Conservation (phyloP, 108 stramenopile species). For the Hondaea fermentalgiana region DNA sequence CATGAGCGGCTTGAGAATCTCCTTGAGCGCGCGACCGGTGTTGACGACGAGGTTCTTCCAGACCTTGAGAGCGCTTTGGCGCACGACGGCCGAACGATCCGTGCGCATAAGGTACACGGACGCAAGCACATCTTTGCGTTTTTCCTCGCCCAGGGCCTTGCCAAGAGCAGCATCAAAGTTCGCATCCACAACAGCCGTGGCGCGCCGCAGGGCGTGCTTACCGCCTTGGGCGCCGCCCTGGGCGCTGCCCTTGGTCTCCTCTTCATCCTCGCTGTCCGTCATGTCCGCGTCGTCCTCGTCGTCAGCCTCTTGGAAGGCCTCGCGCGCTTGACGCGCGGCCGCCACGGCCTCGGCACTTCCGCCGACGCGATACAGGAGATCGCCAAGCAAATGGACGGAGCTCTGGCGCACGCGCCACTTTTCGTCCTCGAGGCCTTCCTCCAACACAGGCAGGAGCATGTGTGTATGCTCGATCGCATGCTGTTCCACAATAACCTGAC, state of each 20-base stretch:
- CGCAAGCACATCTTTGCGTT: conserved; percentile 71
- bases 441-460: conserved; percentile 82
- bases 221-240: neutral
- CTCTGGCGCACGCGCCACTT: conserved; percentile 87
- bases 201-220: neutral
- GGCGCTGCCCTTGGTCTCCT: conserved; percentile 50
- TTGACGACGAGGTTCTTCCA: conserved; percentile 97
- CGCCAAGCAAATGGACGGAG: conserved; percentile 83
- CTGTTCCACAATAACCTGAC: conserved; percentile 79
- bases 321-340: conserved; percentile 20
- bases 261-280: conserved; percentile 66
- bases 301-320: neutral
- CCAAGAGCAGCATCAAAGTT: conserved; percentile 61
- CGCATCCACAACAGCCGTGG: conserved; percentile 13
- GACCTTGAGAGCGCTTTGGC: conserved; percentile 83
- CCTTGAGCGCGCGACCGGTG: conserved; percentile 78
- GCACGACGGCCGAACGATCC: conserved; percentile 76
- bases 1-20: conserved; percentile 82
- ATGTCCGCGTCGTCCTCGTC: conserved; percentile 27
- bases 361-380: conserved; percentile 84
- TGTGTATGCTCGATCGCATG: conserved; percentile 79
- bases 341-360: conserved; percentile 54
- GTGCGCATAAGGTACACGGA: conserved; percentile 82
- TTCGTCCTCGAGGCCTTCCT: conserved; percentile 74
- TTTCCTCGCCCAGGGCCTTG: conserved; percentile 67